Conservation (phyloP, 2,329 filamentous ascomycete genomes). For the Thielaviopsis musarum region DNA sequence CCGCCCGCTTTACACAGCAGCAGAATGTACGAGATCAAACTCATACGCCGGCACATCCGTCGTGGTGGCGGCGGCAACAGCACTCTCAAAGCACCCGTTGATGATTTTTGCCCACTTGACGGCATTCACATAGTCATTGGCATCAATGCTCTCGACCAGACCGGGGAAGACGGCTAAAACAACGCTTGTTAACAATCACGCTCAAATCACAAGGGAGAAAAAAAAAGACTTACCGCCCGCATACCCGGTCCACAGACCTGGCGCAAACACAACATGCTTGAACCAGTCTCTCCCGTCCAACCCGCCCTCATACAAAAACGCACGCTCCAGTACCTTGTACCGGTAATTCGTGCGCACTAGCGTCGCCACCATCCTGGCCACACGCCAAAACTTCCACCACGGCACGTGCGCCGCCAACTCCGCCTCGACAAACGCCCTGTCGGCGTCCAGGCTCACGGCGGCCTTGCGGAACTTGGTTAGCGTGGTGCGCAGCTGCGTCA, state of each 20-base stretch:
- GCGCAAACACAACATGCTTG: slow-evolving; percentile 89
- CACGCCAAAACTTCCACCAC: slow-evolving; percentile 64
- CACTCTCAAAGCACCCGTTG: slow-evolving; percentile 30
- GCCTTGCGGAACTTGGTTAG: slow-evolving; percentile 23
- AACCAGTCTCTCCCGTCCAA: slow-evolving; percentile 74
- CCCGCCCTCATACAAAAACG: slow-evolving; percentile 60
- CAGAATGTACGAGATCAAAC: not conserved
- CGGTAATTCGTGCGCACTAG: slow-evolving; percentile 56
- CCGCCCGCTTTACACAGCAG: too few species aligned
- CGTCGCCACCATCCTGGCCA: slow-evolving; percentile 43
- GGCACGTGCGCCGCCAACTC: slow-evolving; percentile 40
- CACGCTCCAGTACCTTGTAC: slow-evolving; percentile 70
- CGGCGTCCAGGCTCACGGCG: slow-evolving; percentile 29
- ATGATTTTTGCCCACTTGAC: slow-evolving; percentile 44
- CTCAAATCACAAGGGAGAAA: slow-evolving; percentile 1
- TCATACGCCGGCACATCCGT: not conserved
- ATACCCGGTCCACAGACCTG: slow-evolving; percentile 83
- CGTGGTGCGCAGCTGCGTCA: slow-evolving; percentile 23
- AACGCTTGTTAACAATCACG: slow-evolving; percentile 13
- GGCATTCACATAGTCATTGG: slow-evolving; percentile 39
- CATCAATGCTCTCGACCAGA: slow-evolving; percentile 44
- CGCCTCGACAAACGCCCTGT: slow-evolving; percentile 24
- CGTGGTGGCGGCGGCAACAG: slow-evolving; percentile 14
- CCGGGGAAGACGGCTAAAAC: slow-evolving; percentile 42
- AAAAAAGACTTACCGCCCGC: slow-evolving; percentile 42